A percentile compares a stretch with the other conserved stretches of the same genome.
Evolutionary conservation across 2,329 filamentous ascomycete genomes (phyloP).

Genomic region (Fusarium longipes): DNA sequence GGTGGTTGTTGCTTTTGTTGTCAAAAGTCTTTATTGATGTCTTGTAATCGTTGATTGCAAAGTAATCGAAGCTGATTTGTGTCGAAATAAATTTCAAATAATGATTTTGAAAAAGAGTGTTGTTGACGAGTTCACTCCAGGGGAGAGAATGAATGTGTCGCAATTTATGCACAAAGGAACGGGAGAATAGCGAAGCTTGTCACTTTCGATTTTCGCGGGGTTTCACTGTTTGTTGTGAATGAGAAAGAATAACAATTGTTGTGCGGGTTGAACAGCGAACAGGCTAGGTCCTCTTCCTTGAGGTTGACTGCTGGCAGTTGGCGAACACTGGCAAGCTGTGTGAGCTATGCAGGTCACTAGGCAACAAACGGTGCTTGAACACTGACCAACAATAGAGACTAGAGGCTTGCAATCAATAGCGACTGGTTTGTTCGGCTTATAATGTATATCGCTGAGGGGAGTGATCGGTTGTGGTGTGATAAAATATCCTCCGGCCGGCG

Average conservation of each 20-base stretch:
- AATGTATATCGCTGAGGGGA: conserved; percentile 17
- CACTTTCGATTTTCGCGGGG: conserved; percentile 25
- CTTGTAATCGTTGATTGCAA: conserved; percentile 11
- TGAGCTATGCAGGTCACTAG: not conserved
- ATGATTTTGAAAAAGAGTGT: conserved; percentile 29
- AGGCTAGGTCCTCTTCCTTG: conserved; percentile 9
- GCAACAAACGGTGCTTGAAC: conserved; percentile 11
- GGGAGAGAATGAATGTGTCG: conserved; percentile 33
- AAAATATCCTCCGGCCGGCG: conserved; percentile 36
- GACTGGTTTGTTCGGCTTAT: conserved; percentile 14
- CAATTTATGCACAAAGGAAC: conserved; percentile 33
- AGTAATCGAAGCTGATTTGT: conserved; percentile 12
- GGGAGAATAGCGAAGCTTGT: conserved; percentile 31
- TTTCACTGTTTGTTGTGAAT: conserved; percentile 28
- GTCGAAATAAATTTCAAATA: conserved; percentile 21
- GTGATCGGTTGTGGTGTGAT: conserved; percentile 18
- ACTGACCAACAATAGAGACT: conserved; percentile 22
- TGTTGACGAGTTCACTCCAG: conserved; percentile 19
- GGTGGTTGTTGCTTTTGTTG: conserved; percentile 9
- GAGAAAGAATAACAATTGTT: conserved; percentile 18
- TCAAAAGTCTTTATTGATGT: not conserved
- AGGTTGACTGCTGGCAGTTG: conserved; percentile 33
- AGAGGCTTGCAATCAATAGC: conserved; percentile 6
- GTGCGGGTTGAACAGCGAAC: conserved; percentile 31
- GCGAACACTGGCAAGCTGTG: conserved; percentile 37